A percentile compares a stretch with the other conserved stretches of the same genome.
Evolutionary conservation across 2,329 filamentous ascomycete genomes (phyloP).

Genomic region (Penicillium sp.): DNA sequence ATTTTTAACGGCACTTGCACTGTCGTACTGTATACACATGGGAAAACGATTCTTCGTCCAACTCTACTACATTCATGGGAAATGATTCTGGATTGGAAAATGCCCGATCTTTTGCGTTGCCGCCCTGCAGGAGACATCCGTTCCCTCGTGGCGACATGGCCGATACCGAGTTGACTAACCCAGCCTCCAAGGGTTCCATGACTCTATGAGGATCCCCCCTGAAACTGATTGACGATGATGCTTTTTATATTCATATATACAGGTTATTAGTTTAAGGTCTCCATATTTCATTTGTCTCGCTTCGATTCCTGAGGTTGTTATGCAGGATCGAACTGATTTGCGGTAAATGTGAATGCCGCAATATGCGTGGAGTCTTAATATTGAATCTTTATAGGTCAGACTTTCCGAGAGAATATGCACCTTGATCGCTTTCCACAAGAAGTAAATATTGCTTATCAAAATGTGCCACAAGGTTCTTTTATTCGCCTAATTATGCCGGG

Average conservation of each 20-base stretch:
- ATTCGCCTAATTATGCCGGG: background rate
- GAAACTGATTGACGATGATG: background rate
- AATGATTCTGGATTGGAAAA: background rate
- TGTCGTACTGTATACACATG: background rate
- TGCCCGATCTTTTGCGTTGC: background rate
- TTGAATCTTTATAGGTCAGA: background rate
- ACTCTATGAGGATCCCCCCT: background rate
- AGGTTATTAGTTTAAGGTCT: background rate
- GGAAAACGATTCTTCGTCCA: background rate
- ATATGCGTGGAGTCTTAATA: background rate
- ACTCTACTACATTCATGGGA: background rate
- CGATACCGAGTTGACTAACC: conserved; percentile 1
- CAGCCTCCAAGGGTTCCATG: background rate
- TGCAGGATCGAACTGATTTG: background rate
- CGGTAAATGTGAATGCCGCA: background rate
- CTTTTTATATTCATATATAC: background rate
- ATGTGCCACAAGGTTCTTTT: background rate
- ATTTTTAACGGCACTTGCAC: conserved; percentile 14
- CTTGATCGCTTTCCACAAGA: background rate
- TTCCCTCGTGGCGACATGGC: background rate
- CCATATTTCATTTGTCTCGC: background rate
- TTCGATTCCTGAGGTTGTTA: background rate
- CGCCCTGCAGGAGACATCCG: conserved; percentile 1
- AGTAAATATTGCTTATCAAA: background rate
- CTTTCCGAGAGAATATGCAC: background rate